Percentiles rank a stretch among this genome's conserved stretches.
phyloP scores from a whole-genome alignment of 139 green algal species.

The Tetraselmis chui region DNA sequence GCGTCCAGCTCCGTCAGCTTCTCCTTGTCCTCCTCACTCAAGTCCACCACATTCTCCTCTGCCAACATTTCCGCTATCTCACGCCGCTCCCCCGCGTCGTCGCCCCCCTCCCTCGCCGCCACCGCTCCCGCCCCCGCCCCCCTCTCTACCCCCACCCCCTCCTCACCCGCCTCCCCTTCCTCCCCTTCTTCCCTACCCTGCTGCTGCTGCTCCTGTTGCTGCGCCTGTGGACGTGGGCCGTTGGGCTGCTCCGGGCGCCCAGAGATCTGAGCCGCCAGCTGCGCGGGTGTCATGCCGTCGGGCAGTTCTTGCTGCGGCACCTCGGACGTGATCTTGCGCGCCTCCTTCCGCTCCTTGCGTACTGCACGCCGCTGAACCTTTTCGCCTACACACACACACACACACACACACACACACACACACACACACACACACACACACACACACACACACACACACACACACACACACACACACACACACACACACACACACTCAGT shows the following conservation, averaged over 20 bases:
- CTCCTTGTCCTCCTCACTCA: slow-evolving; percentile 37
- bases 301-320: not conserved
- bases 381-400: slow-evolving; percentile 28
- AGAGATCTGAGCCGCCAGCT: not conserved
- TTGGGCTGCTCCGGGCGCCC: not conserved
- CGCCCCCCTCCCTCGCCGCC: slow-evolving; percentile 4
- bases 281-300: not conserved
- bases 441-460: too few species aligned
- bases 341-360: slow-evolving; percentile 57
- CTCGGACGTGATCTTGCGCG: not conserved
- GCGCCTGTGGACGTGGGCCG: too few species aligned
- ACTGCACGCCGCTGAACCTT: slow-evolving; percentile 54
- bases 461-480: too few species aligned
- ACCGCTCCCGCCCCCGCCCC: slow-evolving; percentile 9
- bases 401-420: too few species aligned
- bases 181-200: too few species aligned
- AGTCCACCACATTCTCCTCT: slow-evolving; percentile 41
- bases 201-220: too few species aligned
- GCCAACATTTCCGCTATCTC: slow-evolving; percentile 49
- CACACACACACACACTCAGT: too few species aligned
- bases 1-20: slow-evolving; percentile 48
- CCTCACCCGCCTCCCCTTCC: slow-evolving; percentile 34
- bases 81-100: slow-evolving; percentile 6
- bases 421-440: too few species aligned
- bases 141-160: not conserved